A percentile compares a stretch with the other conserved stretches of the same genome.
These are phyloP conservation scores for Trichoderma sp. DNA, from an alignment of 2,329 filamentous ascomycete species.

Conservation along the genomic window DNA sequence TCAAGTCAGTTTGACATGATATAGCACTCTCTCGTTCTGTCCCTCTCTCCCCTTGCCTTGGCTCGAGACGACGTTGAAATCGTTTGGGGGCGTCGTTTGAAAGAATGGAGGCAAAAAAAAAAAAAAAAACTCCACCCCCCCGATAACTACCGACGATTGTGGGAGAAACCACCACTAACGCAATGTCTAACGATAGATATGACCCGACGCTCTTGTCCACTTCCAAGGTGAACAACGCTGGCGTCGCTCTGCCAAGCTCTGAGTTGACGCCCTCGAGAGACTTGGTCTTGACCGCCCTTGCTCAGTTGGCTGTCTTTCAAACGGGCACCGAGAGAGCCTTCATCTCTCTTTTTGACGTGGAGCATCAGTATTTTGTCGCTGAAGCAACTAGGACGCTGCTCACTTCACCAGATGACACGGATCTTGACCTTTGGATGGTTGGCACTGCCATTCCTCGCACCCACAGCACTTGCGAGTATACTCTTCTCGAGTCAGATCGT, in stretches of 20 bases:
- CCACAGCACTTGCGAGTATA: slow-evolving; percentile 23
- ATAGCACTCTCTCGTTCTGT: not conserved
- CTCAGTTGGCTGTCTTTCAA: slow-evolving; percentile 44
- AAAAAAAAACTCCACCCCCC: not conserved
- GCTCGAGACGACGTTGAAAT: not conserved
- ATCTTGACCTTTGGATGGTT: slow-evolving; percentile 22
- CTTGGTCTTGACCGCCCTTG: slow-evolving; percentile 41
- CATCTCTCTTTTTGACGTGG: slow-evolving; percentile 47
- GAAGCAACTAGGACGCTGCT: slow-evolving; percentile 42
- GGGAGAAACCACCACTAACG: not conserved
- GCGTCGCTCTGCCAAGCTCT: slow-evolving; percentile 8
- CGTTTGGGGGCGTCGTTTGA: no score
- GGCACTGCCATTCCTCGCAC: slow-evolving; percentile 25
- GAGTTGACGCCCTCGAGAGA: slow-evolving; percentile 30
- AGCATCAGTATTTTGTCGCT: slow-evolving; percentile 45
- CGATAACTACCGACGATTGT: not conserved
- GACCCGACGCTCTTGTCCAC: slow-evolving; percentile 12
- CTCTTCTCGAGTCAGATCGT: slow-evolving; percentile 20
- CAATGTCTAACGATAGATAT: slow-evolving; percentile 6
- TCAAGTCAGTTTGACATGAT: slow-evolving; percentile 12
- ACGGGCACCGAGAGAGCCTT: slow-evolving; percentile 40
- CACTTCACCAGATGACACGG: slow-evolving; percentile 23
- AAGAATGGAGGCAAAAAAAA: not conserved
- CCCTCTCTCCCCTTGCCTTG: not conserved
- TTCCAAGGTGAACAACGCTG: slow-evolving; percentile 1